Conservation (phyloP, 2,329 filamentous ascomycete species). For the Myotisia sp. region DNA sequence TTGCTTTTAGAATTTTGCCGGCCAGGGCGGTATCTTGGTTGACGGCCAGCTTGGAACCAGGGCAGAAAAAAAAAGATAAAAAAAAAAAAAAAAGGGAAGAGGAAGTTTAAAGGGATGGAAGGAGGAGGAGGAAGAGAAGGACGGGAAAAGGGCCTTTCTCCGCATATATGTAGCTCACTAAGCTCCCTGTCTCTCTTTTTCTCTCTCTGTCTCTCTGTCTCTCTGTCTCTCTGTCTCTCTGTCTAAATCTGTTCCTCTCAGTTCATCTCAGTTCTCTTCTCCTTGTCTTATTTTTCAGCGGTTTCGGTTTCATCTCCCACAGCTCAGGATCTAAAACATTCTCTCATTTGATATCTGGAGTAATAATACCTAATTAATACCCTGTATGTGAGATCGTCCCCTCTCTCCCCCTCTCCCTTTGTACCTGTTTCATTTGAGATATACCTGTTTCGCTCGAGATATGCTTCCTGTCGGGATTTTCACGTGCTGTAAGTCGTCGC, state of each 20-base stretch:
- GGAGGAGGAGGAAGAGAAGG: neutral
- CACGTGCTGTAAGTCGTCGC: too few relatives aligned
- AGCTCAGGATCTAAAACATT: neutral
- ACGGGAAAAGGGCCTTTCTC: neutral
- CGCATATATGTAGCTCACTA: neutral
- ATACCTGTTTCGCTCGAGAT: too few relatives aligned
- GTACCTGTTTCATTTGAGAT: too few relatives aligned
- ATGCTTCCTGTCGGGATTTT: too few relatives aligned
- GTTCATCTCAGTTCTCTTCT: neutral
- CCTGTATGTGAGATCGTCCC: neutral
- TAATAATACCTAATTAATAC: neutral
- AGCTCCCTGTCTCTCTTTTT: neutral
- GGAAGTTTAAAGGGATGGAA: too few relatives aligned
- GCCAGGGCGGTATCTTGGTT: too few relatives aligned
- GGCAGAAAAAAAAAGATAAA: too few relatives aligned
- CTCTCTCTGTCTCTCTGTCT: neutral
- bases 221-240: conserved; percentile 1
- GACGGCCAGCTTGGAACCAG: too few relatives aligned
- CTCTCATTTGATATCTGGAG: neutral
- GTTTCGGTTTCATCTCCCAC: neutral
- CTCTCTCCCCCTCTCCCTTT: neutral
- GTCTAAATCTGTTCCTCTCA: neutral
- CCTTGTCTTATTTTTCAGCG: neutral
- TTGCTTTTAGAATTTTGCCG: too few relatives aligned
- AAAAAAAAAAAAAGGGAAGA: too few relatives aligned